phyloP scores from a whole-genome alignment of 371 early-diverging fungal genomes.

The Apophysomyces variabilis region DNA sequence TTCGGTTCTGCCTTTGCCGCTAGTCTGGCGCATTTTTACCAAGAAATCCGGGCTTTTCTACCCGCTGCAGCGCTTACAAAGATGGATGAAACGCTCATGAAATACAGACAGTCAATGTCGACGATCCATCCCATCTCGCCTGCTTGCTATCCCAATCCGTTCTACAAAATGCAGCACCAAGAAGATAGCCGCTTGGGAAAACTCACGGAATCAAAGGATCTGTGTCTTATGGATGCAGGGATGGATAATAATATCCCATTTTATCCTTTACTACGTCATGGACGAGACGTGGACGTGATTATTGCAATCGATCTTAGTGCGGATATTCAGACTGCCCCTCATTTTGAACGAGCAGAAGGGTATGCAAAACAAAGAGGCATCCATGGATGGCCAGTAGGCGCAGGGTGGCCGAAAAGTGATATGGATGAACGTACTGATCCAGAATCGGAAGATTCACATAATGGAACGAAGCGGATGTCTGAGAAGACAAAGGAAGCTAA shows the following conservation, averaged over 20 bases:
- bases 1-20: constrained; percentile 72
- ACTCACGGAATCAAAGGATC: constrained; percentile 25
- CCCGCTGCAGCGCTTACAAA: constrained; percentile 30
- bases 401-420: constrained; percentile 35
- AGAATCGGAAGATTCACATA: constrained; percentile 15
- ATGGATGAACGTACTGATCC: not conserved
- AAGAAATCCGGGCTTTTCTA: constrained; percentile 52
- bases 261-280: constrained; percentile 67
- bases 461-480: constrained; percentile 15
- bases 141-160: constrained; percentile 60
- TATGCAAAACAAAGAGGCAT: constrained; percentile 53
- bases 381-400: constrained; percentile 50
- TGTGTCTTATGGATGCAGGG: constrained; percentile 75
- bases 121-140: constrained; percentile 58
- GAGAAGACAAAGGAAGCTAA: constrained; percentile 11
- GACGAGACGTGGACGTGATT: constrained; percentile 68
- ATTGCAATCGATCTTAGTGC: constrained; percentile 70
- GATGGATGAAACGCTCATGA: constrained; percentile 37
- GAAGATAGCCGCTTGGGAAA: constrained; percentile 20
- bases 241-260: constrained; percentile 78
- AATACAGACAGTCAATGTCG: constrained; percentile 50
- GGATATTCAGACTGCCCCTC: constrained; percentile 65
- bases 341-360: constrained; percentile 67
- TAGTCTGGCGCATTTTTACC: constrained; percentile 62
- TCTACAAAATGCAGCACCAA: constrained; percentile 38